Evolutionary conservation across 116 monocot species (phyloP).

Genomic region (Dioscorea cayenensis): DNA sequence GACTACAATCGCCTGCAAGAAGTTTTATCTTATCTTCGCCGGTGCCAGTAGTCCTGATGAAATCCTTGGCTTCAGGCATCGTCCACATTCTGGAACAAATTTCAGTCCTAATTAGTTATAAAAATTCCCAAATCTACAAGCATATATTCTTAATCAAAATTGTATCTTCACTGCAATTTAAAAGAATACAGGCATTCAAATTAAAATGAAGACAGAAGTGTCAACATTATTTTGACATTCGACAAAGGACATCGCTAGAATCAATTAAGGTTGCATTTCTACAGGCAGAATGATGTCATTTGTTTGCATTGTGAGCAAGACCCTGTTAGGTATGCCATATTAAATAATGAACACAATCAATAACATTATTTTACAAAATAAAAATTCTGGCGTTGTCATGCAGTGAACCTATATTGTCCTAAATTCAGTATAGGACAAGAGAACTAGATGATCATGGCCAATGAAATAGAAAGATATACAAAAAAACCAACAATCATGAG

Average conservation of each 20-base stretch:
- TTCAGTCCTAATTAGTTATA: not conserved
- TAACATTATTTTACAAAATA: not conserved
- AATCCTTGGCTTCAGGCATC: conserved; percentile 62
- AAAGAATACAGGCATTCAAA: too few relatives aligned
- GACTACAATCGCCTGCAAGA: conserved; percentile 37
- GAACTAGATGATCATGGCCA: not conserved
- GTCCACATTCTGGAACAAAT: conserved; percentile 56
- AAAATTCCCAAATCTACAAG: not conserved
- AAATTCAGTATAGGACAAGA: not conserved
- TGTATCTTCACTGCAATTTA: not conserved
- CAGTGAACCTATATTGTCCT: not conserved
- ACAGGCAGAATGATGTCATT: too few relatives aligned
- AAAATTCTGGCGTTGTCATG: too few relatives aligned
- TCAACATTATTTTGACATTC: not conserved
- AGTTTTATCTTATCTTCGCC: conserved; percentile 38
- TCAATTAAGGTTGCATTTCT: not conserved
- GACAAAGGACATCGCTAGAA: not conserved
- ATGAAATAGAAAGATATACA: too few relatives aligned
- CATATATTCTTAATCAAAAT: not conserved
- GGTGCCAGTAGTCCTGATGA: conserved; percentile 31
- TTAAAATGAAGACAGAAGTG: not conserved
- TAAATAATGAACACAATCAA: not conserved
- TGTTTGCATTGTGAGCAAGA: too few relatives aligned
- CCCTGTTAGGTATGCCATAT: not conserved
- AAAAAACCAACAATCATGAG: not conserved